These are phyloP conservation scores for Paramecium primaurelia DNA, from an alignment of 73 alveolate species.

Conservation along the genomic window DNA sequence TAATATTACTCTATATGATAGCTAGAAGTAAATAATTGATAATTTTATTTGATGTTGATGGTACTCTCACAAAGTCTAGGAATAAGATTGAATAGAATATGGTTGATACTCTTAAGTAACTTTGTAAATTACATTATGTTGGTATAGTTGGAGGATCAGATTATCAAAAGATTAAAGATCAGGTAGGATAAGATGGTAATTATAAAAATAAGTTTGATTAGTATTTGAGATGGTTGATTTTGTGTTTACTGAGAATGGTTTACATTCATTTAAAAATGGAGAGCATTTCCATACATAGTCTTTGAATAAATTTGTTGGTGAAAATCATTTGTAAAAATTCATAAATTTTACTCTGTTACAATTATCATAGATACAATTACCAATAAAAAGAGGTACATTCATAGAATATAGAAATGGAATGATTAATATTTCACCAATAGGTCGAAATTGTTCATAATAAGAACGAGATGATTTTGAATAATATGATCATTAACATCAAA, in stretches of 20 bases:
- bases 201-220: not conserved
- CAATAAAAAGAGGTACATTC: slow-evolving; percentile 96
- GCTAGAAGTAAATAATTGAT: slow-evolving; percentile 46
- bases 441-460: slow-evolving; percentile 91
- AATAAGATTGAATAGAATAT: slow-evolving; percentile 73
- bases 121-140: slow-evolving; percentile 69
- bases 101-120: slow-evolving; percentile 76
- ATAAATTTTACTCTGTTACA: slow-evolving; percentile 85
- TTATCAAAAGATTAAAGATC: slow-evolving; percentile 75
- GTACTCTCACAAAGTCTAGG: slow-evolving; percentile 92
- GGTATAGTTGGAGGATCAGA: slow-evolving; percentile 98
- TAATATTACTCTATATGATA: not conserved
- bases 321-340: slow-evolving; percentile 75
- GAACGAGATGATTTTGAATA: slow-evolving; percentile 93
- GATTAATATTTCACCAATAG: slow-evolving; percentile 94
- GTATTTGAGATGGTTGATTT: slow-evolving; percentile 68
- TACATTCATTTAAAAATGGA: slow-evolving; percentile 70
- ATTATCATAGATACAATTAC: slow-evolving; percentile 91
- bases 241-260: slow-evolving; percentile 92
- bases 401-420: slow-evolving; percentile 94
- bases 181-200: slow-evolving; percentile 73
- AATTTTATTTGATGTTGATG: slow-evolving; percentile 93
- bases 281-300: slow-evolving; percentile 66
- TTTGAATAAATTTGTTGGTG: slow-evolving; percentile 74
- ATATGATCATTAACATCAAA: slow-evolving; percentile 76